Conservation (phyloP, 345 rosid genomes). For the Sapria himalayana region DNA sequence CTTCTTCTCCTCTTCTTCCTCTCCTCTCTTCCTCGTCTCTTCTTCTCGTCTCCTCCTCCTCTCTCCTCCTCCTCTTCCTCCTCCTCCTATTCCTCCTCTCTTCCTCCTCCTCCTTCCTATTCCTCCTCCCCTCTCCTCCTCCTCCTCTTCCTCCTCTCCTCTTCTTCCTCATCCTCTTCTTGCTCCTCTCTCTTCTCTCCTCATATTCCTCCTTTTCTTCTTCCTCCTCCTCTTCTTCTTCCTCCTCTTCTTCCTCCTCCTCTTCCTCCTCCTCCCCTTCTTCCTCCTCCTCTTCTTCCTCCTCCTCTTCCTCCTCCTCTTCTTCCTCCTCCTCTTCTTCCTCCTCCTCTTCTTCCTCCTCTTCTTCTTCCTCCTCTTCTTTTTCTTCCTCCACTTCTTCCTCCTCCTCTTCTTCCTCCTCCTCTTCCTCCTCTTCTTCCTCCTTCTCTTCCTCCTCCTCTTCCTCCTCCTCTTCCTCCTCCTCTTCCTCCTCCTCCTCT, state of each 20-base stretch:
- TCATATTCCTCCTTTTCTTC: no score
- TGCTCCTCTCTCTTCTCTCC: no score
- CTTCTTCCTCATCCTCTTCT: no score
- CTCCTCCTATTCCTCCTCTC: no score
- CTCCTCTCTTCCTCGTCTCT: slow-evolving; percentile 1
- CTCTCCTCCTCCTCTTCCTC: no score
- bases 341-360: no score
- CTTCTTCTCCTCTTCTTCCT: background rate
- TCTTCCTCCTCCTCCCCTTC: background rate
- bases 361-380: background rate
- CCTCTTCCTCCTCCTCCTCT: background rate
- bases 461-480: background rate
- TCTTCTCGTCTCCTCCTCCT: no score
- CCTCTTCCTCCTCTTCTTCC: background rate
- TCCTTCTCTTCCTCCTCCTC: background rate
- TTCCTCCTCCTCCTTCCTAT: no score
- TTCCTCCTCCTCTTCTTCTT: background rate
- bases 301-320: background rate
- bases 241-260: background rate
- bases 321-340: background rate
- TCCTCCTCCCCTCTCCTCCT: no score
- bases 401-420: background rate
- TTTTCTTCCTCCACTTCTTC: background rate
- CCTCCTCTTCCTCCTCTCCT: no score
- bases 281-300: background rate